Evolutionary conservation across 345 rosid genomes (phyloP).

Genomic region (Aquilaria malaccensis): DNA sequence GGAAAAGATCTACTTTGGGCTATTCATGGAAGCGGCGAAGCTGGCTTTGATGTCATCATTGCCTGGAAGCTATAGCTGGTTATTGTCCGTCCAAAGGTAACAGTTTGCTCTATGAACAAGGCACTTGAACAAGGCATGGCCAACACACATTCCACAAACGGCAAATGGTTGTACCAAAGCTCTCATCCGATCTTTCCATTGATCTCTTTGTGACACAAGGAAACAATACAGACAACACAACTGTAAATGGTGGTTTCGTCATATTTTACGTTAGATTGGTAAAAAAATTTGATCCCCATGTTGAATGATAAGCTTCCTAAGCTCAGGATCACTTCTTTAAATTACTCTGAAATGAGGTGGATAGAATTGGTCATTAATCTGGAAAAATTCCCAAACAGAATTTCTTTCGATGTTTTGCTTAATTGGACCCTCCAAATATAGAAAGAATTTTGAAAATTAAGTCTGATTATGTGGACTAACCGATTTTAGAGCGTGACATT

Average conservation of each 20-base stretch:
- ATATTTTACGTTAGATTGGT: background rate
- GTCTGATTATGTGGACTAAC: slow-evolving; percentile 3
- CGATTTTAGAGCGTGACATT: background rate
- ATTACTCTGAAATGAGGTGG: slow-evolving; percentile 3
- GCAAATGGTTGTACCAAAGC: slow-evolving; percentile 8
- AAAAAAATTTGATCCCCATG: background rate
- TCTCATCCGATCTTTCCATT: slow-evolving; percentile 8
- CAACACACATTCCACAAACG: slow-evolving; percentile 2
- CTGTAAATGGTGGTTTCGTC: background rate
- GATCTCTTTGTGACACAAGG: background rate
- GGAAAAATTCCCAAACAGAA: background rate
- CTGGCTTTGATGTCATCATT: slow-evolving; percentile 14
- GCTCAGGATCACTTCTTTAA: background rate
- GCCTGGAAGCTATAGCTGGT: slow-evolving; percentile 19
- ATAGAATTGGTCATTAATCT: background rate
- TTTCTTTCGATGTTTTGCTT: background rate
- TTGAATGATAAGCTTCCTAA: background rate
- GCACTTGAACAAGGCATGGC: slow-evolving; percentile 13
- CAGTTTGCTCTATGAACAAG: background rate
- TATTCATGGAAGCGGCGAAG: slow-evolving; percentile 16
- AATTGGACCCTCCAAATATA: background rate
- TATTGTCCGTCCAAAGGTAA: slow-evolving; percentile 6
- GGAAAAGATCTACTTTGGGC: slow-evolving; percentile 20
- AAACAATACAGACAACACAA: background rate
- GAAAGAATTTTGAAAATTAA: background rate